Base-by-base conservation (phyloP, 1,139 yeast species). In the Yamadazyma conglobata region DNA sequence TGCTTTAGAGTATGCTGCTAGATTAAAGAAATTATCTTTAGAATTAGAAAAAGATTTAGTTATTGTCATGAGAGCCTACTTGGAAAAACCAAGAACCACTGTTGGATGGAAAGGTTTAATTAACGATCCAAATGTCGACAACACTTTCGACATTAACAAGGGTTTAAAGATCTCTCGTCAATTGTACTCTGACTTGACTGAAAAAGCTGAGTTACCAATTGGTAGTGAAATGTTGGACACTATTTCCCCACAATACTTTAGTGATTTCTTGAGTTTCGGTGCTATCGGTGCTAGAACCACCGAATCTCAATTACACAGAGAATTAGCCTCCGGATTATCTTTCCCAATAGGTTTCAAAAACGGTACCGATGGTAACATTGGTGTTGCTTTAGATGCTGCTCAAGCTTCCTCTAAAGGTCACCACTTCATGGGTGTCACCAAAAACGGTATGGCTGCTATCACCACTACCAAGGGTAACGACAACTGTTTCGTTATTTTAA, bases 71-170 rank as follows among this genome's bases (percentile, higher is more conserved):
- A 80, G 98, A 67, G 97, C 97, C 3, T 91, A 91, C 68, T 73
- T 91, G 52, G 98, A 91, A 62, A 91, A 91, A 64, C 98, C 98
- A 43, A 79, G 98, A 66, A 91, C 98, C 32, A 91, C 97, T 15
- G 97, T 91, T 32, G 98, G 98, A 39, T 91, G 98, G 98, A 91
- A 91, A 63, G 98, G 96, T 44, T 72, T 91, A 48, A 89, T 91
- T 52, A 91, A 91, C 58, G 98, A 91, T 60, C 98, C 98, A 15
- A 95, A 91, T 51, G 83, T 91, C 47, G 96, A 91, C 56, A 89
- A 87, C 38, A 75, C 96, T 34, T 89, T 86, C 79, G 79, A 88
- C 48, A 91, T 91, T 58, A 91, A 91, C 70, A 87, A 88, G 63
- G 98, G 98, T 44, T 75, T 91, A 47, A 71, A 93, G 49, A 80